Evolutionary conservation across 306 rosid genomes (phyloP), one percentile per base, ranked within the genome.

Genomic region (Cicer chorassanicum): DNA sequence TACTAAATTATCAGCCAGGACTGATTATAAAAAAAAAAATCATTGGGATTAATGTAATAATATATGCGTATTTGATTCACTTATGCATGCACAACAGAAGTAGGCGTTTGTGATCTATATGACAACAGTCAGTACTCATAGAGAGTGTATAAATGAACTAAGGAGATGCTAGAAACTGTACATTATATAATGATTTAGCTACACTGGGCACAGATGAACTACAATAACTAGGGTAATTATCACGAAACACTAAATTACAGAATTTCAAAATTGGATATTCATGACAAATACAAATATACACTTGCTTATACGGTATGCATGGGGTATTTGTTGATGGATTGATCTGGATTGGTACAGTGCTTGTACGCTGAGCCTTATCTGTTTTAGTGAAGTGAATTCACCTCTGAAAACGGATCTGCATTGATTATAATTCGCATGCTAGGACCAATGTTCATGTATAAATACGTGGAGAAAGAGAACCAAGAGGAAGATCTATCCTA

Each of bases 251-350:
- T 85, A 86, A 85, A 85, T 57, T 84, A 88, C 87, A 79, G 71
- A 50, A 78, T 78, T 88, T 81, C 92, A 89, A 89, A 91, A 89
- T 84, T 86, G 84, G 84, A 73, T 75, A 69, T 39, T 12, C 51
- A 59, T 43, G 54, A 68, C 79, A 34, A 79, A 76, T 81, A 80
- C 90, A 73, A 80, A 81, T 93, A 87, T 93, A 88, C 89, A 90
- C 49, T 42, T 60, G 76, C 84, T 82, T 84, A 80, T 68, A 65
- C 63, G 40, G 59, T 40, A 41, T 43, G 50, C 43, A 18, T 24
- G 70, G 69, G 68, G 72, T 68, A 21, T 70, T 29, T 68, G 57
- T 57, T 65, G 34, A 65, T 56, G 40, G 78, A 65, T 62, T 55
- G 75, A 85, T 56, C 57, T 72, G 74, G 34, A 82, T 24, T 43